Base-by-base conservation (phyloP, 2,329 filamentous ascomycete species). In the Aspergillus udagawae region DNA sequence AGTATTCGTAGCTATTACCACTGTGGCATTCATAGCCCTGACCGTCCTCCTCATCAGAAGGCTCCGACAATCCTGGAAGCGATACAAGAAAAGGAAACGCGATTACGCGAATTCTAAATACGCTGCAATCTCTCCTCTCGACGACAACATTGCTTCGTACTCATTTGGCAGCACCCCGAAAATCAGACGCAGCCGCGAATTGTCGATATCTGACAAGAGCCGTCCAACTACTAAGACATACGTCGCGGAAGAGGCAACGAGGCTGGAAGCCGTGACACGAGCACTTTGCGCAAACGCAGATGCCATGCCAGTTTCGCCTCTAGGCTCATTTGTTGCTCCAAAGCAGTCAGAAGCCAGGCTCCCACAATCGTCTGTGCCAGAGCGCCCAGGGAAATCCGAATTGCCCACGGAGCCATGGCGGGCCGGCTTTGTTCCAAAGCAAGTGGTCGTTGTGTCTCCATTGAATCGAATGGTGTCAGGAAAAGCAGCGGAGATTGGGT, bases 151-250 rank as follows among this genome's bases (percentile, higher is more conserved):
- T 12, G 60, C 9, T 61, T 61, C 41, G 57, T 63, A 50, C 56
- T 62, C 63, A 57, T 58, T 51, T 17, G 38, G 57, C 8, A 52
- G 57, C 9, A 52, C 55, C 9, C 60, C 57, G 1, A 62, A 69
- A 23, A 51, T 29, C 48, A 58, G 55, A 23, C 54, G 51, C 4
- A 62, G 60, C 41, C 65, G 70, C 6, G 65, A 65, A 28, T 68
- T 64, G 10, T 45, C 71, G 27, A 72, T 72, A 67, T 70, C 70
- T 52, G 65, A 63, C 51, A 63, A 62, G 9, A 68, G 63, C 23
- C 57, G 58, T 14, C 65, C 71, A 25, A 64, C 66, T 8, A 67
- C 67, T 20, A 42, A 67, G 20, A 55, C 63, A 4, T 68, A 65
- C 29, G 51, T 65, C 20, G 57, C 68, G 25, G 63, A 65, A 42